Conservation (phyloP, 1,139 yeast genomes). For the Suhomyces chickasaworum region DNA sequence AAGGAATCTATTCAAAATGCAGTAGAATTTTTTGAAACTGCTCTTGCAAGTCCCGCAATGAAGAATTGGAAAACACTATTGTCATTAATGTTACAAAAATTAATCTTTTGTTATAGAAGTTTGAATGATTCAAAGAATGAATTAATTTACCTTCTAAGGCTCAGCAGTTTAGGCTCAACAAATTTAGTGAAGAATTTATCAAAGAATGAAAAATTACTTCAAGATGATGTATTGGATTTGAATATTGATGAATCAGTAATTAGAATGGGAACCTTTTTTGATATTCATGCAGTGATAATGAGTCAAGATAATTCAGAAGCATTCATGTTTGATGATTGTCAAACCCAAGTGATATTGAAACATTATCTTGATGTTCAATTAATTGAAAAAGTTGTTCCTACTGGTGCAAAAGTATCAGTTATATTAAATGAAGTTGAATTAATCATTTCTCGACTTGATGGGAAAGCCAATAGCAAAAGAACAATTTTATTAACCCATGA, state of each 20-base stretch:
- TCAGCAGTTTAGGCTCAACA: neutral
- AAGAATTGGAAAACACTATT: slow-evolving; percentile 19
- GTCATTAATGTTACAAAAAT: slow-evolving; percentile 24
- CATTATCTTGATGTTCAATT: slow-evolving; percentile 16
- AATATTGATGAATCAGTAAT: slow-evolving; percentile 4
- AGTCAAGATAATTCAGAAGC: slow-evolving; percentile 16
- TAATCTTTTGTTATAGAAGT: slow-evolving; percentile 29
- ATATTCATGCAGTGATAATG: slow-evolving; percentile 3
- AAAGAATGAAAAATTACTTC: slow-evolving; percentile 1
- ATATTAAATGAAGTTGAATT: slow-evolving; percentile 16
- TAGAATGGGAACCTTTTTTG: slow-evolving; percentile 2
- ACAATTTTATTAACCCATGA: slow-evolving; percentile 9
- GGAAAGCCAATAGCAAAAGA: slow-evolving; percentile 9
- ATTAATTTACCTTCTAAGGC: slow-evolving; percentile 4
- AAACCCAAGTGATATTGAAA: slow-evolving; percentile 23
- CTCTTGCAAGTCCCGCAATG: slow-evolving; percentile 19
- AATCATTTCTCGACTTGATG: slow-evolving; percentile 7
- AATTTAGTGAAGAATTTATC: neutral
- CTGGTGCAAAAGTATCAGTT: slow-evolving; percentile 12
- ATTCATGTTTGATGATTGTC: slow-evolving; percentile 22
- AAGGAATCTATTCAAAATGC: slow-evolving; percentile 38
- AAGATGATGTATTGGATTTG: neutral
- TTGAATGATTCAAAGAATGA: slow-evolving; percentile 12
- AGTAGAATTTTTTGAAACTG: slow-evolving; percentile 36
- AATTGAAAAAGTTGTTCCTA: slow-evolving; percentile 18